Conservation (phyloP, 345 rosid genomes). For the Ceriops zippeliana region DNA sequence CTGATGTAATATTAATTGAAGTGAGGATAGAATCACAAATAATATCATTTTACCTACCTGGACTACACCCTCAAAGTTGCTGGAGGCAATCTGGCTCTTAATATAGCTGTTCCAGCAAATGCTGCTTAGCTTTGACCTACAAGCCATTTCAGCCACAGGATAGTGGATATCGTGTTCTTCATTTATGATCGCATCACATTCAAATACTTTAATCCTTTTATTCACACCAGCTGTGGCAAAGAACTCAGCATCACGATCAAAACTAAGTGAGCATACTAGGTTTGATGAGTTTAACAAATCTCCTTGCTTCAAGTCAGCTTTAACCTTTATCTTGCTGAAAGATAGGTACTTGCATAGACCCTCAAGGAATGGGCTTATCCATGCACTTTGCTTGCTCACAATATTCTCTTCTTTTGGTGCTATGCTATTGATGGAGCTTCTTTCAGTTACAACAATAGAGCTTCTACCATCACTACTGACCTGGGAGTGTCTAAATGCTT, state of each 20-base stretch:
- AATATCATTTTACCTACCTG: slow-evolving; percentile 50
- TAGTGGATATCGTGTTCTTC: slow-evolving; percentile 76
- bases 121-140: slow-evolving; percentile 81
- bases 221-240: slow-evolving; percentile 97
- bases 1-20: slow-evolving; percentile 3
- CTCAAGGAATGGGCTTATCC: slow-evolving; percentile 95
- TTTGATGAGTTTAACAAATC: slow-evolving; percentile 83
- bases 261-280: slow-evolving; percentile 80
- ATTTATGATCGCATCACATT: slow-evolving; percentile 61
- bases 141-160: slow-evolving; percentile 85
- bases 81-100: slow-evolving; percentile 91
- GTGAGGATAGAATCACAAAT: slow-evolving; percentile 4
- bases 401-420: slow-evolving; percentile 41
- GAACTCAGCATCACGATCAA: slow-evolving; percentile 88
- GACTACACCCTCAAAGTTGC: slow-evolving; percentile 95
- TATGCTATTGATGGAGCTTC: slow-evolving; percentile 64
- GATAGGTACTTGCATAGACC: slow-evolving; percentile 89
- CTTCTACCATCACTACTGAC: slow-evolving; percentile 73
- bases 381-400: slow-evolving; percentile 54
- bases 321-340: slow-evolving; percentile 74
- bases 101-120: slow-evolving; percentile 91
- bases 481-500: slow-evolving; percentile 48
- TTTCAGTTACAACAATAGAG: slow-evolving; percentile 65
- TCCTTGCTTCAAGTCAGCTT: slow-evolving; percentile 89
- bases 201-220: slow-evolving; percentile 92